Base-by-base conservation (phyloP, 2,329 filamentous ascomycete species). In the Colletotrichum falcatum region DNA sequence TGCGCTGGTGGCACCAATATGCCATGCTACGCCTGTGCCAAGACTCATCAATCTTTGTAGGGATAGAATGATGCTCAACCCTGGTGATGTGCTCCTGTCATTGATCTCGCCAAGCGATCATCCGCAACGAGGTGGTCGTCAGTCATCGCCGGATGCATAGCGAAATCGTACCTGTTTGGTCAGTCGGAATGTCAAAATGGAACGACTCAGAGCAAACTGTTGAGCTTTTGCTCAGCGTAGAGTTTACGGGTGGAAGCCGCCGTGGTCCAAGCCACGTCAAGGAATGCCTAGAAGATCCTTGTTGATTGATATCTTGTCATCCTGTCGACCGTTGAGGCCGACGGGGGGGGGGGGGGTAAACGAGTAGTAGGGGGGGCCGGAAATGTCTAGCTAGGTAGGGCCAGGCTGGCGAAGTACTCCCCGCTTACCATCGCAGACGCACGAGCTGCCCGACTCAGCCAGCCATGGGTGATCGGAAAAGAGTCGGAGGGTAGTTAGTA, bases 371-470 rank as follows among this genome's bases (percentile, higher is more conserved):
- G 39, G 39, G 9, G 16, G 55, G 20, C 26, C 33, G 20, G 18
- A 60, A n/a, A 23, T 14, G 28, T n/a, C 18, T 23, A n/a, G n/a
- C n/a, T n/a, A n/a, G n/a, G n/a, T n/a, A 35, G 30, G 44, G 39
- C 23, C n/a, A 39, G 64, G n/a, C 28, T 26, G 9, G 23, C n/a
- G 11, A 28, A 44, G 26, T 16, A 33, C 33, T 28, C 35, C 28
- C 28, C 28, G 35, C 56, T 48, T 49, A 16, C 26, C 5, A 23
- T 44, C 9, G 20, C n/a, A 46, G 20, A 16, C 11, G 37, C 20
- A 49, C 35, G 9, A 66, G 62, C 66, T 48, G 49, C 39, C 49
- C 39, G 66, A 42, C 55, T 44, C 55, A 66, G 49, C 54, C 28
- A 54, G 35, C n/a, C 33, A 35, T 56, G 48, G 33, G 44, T 12